Evolutionary conservation across 169 alveolate genomes (phyloP).

Genomic region (Sarcocystis neurona): DNA sequence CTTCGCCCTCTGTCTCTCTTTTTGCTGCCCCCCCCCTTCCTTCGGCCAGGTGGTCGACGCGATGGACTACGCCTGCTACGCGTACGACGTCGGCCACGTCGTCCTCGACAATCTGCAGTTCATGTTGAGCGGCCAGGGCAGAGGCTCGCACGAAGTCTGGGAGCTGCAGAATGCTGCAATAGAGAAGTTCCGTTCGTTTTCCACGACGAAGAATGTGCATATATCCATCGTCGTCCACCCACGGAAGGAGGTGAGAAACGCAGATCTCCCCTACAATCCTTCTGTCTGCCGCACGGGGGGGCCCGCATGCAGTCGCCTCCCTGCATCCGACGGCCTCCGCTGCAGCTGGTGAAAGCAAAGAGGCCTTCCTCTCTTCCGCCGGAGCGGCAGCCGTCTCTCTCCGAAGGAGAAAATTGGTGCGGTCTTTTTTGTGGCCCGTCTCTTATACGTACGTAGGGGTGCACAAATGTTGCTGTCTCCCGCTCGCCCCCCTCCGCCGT

Average conservation of each 20-base stretch:
- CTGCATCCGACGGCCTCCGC: too few relatives aligned
- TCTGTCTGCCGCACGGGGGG: too few relatives aligned
- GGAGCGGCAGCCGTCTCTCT: too few relatives aligned
- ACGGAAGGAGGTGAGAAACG: conserved; percentile 80
- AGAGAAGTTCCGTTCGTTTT: conserved; percentile 85
- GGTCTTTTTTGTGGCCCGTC: too few relatives aligned
- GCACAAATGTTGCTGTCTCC: too few relatives aligned
- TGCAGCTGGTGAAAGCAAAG: too few relatives aligned
- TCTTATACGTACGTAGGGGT: too few relatives aligned
- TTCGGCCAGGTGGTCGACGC: conserved; percentile 83
- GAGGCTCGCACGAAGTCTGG: conserved; percentile 79
- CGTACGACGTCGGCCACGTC: conserved; percentile 90
- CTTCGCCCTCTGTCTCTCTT: background rate
- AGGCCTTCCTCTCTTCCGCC: too few relatives aligned
- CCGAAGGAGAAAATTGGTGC: too few relatives aligned
- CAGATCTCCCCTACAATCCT: too few relatives aligned
- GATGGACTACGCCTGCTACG: conserved; percentile 93
- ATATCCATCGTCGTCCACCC: conserved; percentile 94
- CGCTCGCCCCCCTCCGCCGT: too few relatives aligned
- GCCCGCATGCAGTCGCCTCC: too few relatives aligned
- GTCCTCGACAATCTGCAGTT: conserved; percentile 92
- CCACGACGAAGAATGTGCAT: conserved; percentile 90
- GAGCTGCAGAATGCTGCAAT: conserved; percentile 90
- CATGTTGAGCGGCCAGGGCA: conserved; percentile 87
- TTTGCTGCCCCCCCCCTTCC: background rate